Conservation (phyloP, 2,329 filamentous ascomycete genomes). For the Ophiostoma quercus region DNA sequence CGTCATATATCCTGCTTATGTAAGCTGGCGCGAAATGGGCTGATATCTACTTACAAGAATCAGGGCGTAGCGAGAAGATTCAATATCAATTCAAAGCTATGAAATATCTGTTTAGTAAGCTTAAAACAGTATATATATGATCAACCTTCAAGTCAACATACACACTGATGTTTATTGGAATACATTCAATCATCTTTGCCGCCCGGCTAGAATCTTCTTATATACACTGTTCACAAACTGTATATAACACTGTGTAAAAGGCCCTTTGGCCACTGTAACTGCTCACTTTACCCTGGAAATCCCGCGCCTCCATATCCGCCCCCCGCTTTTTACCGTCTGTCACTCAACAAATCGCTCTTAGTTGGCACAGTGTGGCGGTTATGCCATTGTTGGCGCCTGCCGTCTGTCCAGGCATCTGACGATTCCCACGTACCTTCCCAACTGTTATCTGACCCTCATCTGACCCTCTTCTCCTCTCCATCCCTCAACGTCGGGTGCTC, state of each 20-base stretch:
- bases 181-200: not conserved
- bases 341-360: not conserved
- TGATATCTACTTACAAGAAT: not conserved
- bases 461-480: not conserved
- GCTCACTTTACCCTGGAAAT: not conserved
- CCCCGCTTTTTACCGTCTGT: not conserved
- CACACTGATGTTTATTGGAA: not conserved
- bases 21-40: not conserved
- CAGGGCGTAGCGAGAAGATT: not conserved
- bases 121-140: not conserved
- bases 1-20: not conserved
- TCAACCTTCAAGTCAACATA: no score
- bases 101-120: not conserved
- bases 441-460: not conserved
- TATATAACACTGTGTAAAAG: not conserved
- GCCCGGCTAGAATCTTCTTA: not conserved
- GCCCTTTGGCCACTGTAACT: not conserved
- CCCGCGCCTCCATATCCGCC: not conserved
- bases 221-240: not conserved
- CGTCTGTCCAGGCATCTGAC: constrained; percentile 8
- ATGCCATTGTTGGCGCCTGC: not conserved
- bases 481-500: not conserved
- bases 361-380: constrained; percentile 8
- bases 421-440: not conserved
- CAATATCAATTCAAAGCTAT: not conserved